Conservation (phyloP, 2,329 filamentous ascomycete species). For the Botrytis fabae region DNA sequence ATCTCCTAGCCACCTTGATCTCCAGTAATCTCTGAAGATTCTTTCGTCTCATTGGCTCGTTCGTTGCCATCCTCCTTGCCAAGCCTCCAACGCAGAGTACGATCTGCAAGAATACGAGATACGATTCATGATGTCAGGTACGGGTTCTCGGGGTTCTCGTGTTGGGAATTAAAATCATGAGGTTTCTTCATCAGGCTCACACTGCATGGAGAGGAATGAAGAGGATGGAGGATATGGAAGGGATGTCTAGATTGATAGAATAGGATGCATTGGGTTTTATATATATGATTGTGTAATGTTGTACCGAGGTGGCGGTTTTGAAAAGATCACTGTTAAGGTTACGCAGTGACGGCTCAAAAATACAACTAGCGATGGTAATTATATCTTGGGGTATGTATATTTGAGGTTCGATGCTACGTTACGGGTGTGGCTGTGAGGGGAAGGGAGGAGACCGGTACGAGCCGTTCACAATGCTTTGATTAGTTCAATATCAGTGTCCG, state of each 20-base stretch:
- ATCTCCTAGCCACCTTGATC: constrained; percentile 2
- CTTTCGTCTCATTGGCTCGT: not conserved
- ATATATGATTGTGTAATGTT: not conserved
- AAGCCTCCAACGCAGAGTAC: not conserved
- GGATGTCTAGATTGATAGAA: not conserved
- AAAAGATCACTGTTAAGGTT: not conserved
- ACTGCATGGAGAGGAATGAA: not conserved
- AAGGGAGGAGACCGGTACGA: not conserved
- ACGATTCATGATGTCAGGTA: constrained; percentile 6
- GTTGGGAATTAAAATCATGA: not conserved
- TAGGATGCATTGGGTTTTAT: not conserved
- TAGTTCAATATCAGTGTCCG: not conserved
- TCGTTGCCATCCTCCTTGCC: not conserved
- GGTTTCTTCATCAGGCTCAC: not conserved
- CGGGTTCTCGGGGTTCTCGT: not conserved
- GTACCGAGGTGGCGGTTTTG: not conserved
- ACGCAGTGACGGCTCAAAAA: not conserved
- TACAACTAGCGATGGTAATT: not conserved
- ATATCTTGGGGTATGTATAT: not conserved
- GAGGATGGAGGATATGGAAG: not conserved
- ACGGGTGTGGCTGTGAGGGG: not conserved
- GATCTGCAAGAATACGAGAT: constrained; percentile 15
- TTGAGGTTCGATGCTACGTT: not conserved
- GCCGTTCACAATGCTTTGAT: not conserved
- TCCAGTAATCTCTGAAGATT: not conserved